phyloP scores from a whole-genome alignment of 2,329 filamentous ascomycete species.

The Trichoderma guizhouense region DNA sequence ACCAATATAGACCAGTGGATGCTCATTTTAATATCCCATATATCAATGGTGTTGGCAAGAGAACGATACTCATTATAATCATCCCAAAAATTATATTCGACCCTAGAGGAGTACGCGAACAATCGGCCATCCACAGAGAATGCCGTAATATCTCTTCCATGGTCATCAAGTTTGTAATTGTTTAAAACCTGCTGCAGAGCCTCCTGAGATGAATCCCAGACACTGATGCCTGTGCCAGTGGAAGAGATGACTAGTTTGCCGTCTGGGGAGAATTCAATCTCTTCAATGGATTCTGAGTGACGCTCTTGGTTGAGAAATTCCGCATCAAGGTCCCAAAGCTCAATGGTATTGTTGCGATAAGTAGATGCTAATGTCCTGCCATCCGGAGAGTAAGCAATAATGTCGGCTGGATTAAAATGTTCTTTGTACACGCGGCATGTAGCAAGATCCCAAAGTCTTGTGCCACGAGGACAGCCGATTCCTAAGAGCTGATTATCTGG shows the following conservation, averaged over 20 bases:
- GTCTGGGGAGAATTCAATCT: not conserved
- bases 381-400: not conserved
- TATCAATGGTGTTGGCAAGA: too few relatives aligned
- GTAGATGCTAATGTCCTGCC: not conserved
- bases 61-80: too few relatives aligned
- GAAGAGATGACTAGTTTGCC: not conserved
- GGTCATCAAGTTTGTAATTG: not conserved
- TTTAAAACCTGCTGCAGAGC: not conserved
- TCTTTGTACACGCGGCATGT: not conserved
- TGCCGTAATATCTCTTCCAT: not conserved
- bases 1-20: not conserved
- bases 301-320: not conserved
- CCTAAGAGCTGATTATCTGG: not conserved
- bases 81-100: too few relatives aligned
- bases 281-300: rapidly evolving
- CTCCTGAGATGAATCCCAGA: not conserved
- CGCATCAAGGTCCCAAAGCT: not conserved
- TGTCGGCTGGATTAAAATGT: rapidly evolving
- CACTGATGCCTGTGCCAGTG: not conserved
- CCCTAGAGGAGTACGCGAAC: too few relatives aligned
- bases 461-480: rapidly evolving
- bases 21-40: not conserved
- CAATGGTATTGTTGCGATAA: rapidly evolving
- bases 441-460: not conserved
- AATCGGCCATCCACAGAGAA: not conserved